A percentile compares a stretch with the other conserved stretches of the same genome.
These are phyloP conservation scores for Rubus idaeus DNA, from an alignment of 306 rosid species.

Conservation along the genomic window DNA sequence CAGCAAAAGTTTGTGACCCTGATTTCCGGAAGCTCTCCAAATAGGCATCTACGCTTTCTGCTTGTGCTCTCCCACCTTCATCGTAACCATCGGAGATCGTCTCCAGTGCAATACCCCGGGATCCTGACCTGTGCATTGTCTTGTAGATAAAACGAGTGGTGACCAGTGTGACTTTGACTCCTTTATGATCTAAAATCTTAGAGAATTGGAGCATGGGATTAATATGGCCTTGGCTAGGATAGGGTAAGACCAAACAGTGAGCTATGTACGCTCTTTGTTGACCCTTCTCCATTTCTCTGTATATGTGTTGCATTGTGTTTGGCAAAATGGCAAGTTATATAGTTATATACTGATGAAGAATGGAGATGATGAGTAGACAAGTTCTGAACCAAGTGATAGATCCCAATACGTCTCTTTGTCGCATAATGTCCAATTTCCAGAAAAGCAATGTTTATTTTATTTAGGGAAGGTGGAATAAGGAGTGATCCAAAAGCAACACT, in stretches of 20 bases:
- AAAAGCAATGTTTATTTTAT: not conserved
- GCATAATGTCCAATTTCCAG: not conserved
- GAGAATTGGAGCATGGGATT: slow-evolving; percentile 46
- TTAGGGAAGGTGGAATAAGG: not conserved
- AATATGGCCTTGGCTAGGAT: slow-evolving; percentile 47
- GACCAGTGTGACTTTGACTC: slow-evolving; percentile 33
- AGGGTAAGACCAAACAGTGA: slow-evolving; percentile 39
- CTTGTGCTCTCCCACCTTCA: not conserved
- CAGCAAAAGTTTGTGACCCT: slow-evolving; percentile 30
- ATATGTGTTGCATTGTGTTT: not conserved
- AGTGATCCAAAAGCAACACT: not conserved
- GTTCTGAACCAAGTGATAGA: not conserved
- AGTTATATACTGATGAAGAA: not conserved
- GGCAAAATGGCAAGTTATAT: not conserved
- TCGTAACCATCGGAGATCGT: slow-evolving; percentile 51
- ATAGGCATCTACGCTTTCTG: not conserved
- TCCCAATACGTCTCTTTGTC: not conserved
- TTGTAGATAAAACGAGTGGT: slow-evolving; percentile 26
- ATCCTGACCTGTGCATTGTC: not conserved
- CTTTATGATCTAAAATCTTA: slow-evolving; percentile 39
- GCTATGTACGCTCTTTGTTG: slow-evolving; percentile 13
- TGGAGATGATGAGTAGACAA: not conserved
- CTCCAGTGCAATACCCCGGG: slow-evolving; percentile 10
- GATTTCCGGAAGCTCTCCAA: slow-evolving; percentile 15
- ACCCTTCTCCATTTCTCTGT: slow-evolving; percentile 18